These are phyloP conservation scores for Westerdykella ornata DNA, from an alignment of 2,329 filamentous ascomycete genomes.

Conservation along the genomic window DNA sequence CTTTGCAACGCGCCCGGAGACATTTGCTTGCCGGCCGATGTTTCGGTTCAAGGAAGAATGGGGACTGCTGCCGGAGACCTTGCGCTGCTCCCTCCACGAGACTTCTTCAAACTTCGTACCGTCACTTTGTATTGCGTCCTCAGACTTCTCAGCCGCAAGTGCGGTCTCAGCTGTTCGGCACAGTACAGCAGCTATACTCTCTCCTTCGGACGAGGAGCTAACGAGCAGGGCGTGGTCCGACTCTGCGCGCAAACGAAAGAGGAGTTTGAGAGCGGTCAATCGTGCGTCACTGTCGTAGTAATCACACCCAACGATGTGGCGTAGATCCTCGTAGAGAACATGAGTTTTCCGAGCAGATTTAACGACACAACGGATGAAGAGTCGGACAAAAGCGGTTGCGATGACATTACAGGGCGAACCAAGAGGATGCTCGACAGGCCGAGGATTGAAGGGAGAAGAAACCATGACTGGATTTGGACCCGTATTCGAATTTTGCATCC, in stretches of 20 bases:
- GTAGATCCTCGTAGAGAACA: constrained; percentile 35
- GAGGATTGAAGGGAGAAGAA: constrained; percentile 8
- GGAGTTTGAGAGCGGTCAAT: constrained; percentile 35
- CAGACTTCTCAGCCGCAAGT: constrained; percentile 40
- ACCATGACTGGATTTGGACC: constrained; percentile 2
- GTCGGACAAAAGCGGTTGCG: constrained; percentile 61
- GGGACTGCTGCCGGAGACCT: constrained; percentile 24
- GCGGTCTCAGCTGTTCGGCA: constrained; percentile 55
- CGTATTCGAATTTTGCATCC: not conserved
- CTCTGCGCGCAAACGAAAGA: constrained; percentile 79
- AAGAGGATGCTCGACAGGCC: constrained; percentile 8
- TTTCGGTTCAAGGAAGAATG: constrained; percentile 30
- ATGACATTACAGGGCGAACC: constrained; percentile 63
- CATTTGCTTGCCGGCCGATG: constrained; percentile 17
- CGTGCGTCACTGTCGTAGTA: constrained; percentile 33
- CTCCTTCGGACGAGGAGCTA: constrained; percentile 62
- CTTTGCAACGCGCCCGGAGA: constrained; percentile 25
- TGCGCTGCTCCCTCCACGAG: constrained; percentile 30
- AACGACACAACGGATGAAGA: constrained; percentile 70
- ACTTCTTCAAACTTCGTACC: constrained; percentile 3
- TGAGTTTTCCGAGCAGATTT: constrained; percentile 58
- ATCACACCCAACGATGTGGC: constrained; percentile 27
- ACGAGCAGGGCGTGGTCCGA: constrained; percentile 71
- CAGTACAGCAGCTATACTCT: constrained; percentile 64
- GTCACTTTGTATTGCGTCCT: constrained; percentile 11